Evolutionary conservation across 2,329 filamentous ascomycete species (phyloP).

Genomic region (Fusarium bulbicola): DNA sequence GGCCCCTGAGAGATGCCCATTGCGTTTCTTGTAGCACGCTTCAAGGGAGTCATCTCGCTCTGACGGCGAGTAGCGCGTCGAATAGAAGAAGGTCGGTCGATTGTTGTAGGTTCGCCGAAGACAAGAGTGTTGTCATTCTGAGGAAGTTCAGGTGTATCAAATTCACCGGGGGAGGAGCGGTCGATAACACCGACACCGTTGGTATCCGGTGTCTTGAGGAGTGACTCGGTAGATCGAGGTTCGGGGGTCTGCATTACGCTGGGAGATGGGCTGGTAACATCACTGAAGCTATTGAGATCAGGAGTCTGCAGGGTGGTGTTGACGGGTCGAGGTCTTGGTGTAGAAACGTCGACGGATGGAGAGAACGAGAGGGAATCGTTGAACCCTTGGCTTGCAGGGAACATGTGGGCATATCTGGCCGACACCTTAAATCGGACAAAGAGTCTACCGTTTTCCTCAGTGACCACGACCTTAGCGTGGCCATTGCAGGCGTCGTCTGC

Average conservation of each 20-base stretch:
- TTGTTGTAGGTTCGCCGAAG: not conserved
- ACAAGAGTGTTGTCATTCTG: slow-evolving; percentile 3
- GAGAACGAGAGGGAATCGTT: slow-evolving; percentile 36
- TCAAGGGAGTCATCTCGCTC: slow-evolving; percentile 2
- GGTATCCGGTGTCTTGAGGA: slow-evolving; percentile 7
- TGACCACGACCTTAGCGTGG: slow-evolving; percentile 45
- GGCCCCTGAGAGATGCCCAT: not conserved
- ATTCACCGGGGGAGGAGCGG: not conserved
- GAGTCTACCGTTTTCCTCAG: slow-evolving; percentile 43
- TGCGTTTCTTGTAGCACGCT: not conserved
- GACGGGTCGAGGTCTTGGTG: not conserved
- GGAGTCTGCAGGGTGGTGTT: slow-evolving; percentile 3
- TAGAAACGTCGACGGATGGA: not conserved
- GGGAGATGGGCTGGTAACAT: not conserved
- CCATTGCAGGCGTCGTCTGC: slow-evolving; percentile 40
- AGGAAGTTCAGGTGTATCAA: slow-evolving; percentile 19
- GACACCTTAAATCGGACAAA: slow-evolving; percentile 53
- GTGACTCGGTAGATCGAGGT: not conserved
- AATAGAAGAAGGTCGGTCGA: not conserved
- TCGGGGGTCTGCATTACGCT: slow-evolving; percentile 5
- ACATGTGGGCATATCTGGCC: slow-evolving; percentile 43
- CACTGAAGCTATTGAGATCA: not conserved
- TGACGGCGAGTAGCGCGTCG: slow-evolving; percentile 3
- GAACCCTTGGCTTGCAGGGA: slow-evolving; percentile 43
- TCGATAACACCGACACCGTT: slow-evolving; percentile 1